Base-by-base conservation (phyloP, 129 eudicot species). In the Ambrosia artemisiifolia region DNA sequence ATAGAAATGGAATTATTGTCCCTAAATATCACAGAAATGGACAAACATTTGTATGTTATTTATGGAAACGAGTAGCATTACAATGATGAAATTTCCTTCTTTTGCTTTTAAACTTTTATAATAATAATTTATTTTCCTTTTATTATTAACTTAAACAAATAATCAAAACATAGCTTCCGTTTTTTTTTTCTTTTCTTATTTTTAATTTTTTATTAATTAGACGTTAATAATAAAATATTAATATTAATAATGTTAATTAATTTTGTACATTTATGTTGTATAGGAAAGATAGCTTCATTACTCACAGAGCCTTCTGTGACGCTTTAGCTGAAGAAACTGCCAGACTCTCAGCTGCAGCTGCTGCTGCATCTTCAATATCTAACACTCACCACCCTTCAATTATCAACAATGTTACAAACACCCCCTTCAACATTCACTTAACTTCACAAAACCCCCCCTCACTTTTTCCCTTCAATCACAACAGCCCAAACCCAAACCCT, bases 251-350 rank as follows among this genome's bases (percentile, higher is more conserved):
- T 51, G 4, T 14, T 51, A 7, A 63, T 42, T 2, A 33, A 11
- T 9, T 12, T 77, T 24, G 6, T 16, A 59, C 63, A 70, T 77
- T 62, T 69, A 38, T 59, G 70, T 49, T 63, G 20, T 49, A 12
- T 87, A 90, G 96, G 84, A 90, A 85, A 72, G 96, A 90, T 70
- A 90, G 96, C 91, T 87, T 87, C 73, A 78, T 83, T 16, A 87
- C 95, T 33, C 97, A 91, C 73, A 83, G 88, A 81, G 91, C 91
- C 66, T 87, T 85, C 76, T 87, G 89, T 79, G 96, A 90, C 54
- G 93, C 96, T 5, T 85, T 90, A 73, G 96, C 96, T 64, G 96
- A 90, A 87, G 96, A 90, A 85, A 90, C 85, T 79, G 96, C 96
- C 28, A 87, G 96, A 51, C 88, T 85, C 82, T 79, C 91, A 8